phyloP scores from a whole-genome alignment of 163 green algal genomes.

The Scenedesmus sp. region DNA sequence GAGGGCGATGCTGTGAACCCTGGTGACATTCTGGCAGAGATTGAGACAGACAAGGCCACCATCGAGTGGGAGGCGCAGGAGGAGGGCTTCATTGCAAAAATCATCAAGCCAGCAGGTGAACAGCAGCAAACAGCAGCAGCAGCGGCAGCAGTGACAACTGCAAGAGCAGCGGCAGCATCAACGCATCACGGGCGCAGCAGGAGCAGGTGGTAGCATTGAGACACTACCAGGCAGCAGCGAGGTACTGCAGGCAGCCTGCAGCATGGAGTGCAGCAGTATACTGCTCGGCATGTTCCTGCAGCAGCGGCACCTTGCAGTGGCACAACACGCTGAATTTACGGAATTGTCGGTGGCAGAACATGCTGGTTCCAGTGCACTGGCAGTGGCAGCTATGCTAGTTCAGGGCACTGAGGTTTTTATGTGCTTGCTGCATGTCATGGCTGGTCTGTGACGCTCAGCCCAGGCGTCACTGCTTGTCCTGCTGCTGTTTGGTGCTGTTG shows the following conservation, averaged over 20 bases:
- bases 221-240: too few relatives aligned
- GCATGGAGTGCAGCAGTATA: not conserved
- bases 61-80: conserved; percentile 94
- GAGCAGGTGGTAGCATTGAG: not conserved
- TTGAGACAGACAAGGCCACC: conserved; percentile 95
- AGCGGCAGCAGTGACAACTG: too few relatives aligned
- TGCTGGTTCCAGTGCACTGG: not conserved
- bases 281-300: not conserved
- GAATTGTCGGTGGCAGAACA: too few relatives aligned
- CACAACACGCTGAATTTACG: too few relatives aligned
- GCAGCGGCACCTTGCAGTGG: too few relatives aligned
- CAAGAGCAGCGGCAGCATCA: not conserved
- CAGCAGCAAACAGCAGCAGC: too few relatives aligned
- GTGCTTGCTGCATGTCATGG: not conserved
- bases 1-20: conserved; percentile 83
- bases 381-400: too few relatives aligned
- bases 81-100: conserved; percentile 88
- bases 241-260: not conserved
- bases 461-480: not conserved
- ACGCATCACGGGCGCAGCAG: too few relatives aligned
- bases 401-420: too few relatives aligned
- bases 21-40: conserved; percentile 88
- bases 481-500: conserved; percentile 62
- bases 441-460: not conserved
- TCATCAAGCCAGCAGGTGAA: conserved; percentile 65